Percentiles rank a stretch among this genome's conserved stretches.
These are phyloP conservation scores for Teunomyces panamensis DNA, from an alignment of 805 yeast genomes.

Conservation along the genomic window DNA sequence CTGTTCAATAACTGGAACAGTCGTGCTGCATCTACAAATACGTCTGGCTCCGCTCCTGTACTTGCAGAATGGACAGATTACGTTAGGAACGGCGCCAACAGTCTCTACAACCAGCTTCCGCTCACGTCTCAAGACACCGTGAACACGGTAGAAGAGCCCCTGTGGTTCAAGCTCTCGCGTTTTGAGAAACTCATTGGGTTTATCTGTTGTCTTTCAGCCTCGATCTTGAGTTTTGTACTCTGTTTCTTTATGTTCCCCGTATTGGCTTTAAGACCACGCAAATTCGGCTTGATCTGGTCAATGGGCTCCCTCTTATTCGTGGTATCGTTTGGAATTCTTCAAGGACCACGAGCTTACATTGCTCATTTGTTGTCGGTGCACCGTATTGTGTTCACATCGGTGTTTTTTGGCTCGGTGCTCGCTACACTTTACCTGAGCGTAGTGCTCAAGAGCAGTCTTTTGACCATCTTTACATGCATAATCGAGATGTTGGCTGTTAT, in stretches of 20 bases:
- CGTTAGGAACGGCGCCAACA: slow-evolving; percentile 44
- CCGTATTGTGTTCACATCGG: slow-evolving; percentile 74
- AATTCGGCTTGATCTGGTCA: slow-evolving; percentile 89
- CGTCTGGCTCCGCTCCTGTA: slow-evolving; percentile 19
- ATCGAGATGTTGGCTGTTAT: slow-evolving; percentile 83
- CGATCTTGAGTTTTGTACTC: slow-evolving; percentile 75
- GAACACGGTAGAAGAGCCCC: slow-evolving; percentile 54
- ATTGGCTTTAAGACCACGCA: slow-evolving; percentile 82
- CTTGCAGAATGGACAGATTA: slow-evolving; percentile 44
- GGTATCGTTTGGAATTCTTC: slow-evolving; percentile 83
- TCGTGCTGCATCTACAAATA: slow-evolving; percentile 7
- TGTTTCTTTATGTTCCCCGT: slow-evolving; percentile 88
- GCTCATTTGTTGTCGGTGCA: slow-evolving; percentile 71
- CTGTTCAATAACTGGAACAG: slow-evolving; percentile 33
- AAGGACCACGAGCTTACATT: slow-evolving; percentile 84
- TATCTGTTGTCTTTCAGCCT: slow-evolving; percentile 69
- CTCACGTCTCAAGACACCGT: slow-evolving; percentile 45
- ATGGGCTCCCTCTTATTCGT: slow-evolving; percentile 87
- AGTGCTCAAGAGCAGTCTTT: slow-evolving; percentile 60
- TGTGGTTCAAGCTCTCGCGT: slow-evolving; percentile 72
- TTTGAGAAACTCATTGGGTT: slow-evolving; percentile 81
- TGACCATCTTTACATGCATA: slow-evolving; percentile 73
- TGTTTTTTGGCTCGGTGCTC: slow-evolving; percentile 78
- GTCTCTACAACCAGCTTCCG: slow-evolving; percentile 66
- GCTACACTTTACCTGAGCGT: slow-evolving; percentile 78